These are phyloP conservation scores for Aspergillus sp. DNA, from an alignment of 2,329 filamentous ascomycete genomes.

Conservation along the genomic window DNA sequence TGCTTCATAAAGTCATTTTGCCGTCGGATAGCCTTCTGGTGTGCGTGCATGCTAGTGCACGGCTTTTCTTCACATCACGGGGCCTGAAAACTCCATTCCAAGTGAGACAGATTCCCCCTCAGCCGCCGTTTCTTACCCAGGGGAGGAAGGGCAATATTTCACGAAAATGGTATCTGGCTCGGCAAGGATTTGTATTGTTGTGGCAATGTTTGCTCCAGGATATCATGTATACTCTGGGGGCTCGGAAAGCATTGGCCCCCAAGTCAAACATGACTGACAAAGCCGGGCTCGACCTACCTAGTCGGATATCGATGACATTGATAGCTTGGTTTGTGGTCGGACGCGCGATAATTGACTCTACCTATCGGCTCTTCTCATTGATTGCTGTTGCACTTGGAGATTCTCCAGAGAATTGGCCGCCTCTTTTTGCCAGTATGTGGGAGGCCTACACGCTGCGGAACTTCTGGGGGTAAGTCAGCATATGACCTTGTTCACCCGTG, in stretches of 20 bases:
- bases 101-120: constrained; percentile 18
- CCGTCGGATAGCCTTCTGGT: neutral
- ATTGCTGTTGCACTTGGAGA: constrained; percentile 17
- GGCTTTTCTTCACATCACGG: constrained; percentile 12
- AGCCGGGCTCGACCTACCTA: constrained; percentile 4
- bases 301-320: constrained; percentile 9
- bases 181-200: constrained; percentile 18
- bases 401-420: constrained; percentile 20
- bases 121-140: constrained; percentile 4
- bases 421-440: constrained; percentile 22
- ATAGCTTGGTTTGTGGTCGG: constrained; percentile 15
- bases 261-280: neutral
- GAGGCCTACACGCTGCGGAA: constrained; percentile 26
- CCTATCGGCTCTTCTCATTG: constrained; percentile 20
- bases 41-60: neutral
- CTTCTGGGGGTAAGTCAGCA: constrained; percentile 27
- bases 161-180: constrained; percentile 15
- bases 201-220: neutral
- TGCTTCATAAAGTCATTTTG: neutral
- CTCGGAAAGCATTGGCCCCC: neutral
- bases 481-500: neutral
- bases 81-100: constrained; percentile 23
- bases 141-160: neutral
- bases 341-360: constrained; percentile 18
- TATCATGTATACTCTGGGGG: neutral